A percentile compares a stretch with the other conserved stretches of the same genome.
Conservation (phyloP, 495 filamentous ascomycete species). For the Aspergillus steynii region DNA sequence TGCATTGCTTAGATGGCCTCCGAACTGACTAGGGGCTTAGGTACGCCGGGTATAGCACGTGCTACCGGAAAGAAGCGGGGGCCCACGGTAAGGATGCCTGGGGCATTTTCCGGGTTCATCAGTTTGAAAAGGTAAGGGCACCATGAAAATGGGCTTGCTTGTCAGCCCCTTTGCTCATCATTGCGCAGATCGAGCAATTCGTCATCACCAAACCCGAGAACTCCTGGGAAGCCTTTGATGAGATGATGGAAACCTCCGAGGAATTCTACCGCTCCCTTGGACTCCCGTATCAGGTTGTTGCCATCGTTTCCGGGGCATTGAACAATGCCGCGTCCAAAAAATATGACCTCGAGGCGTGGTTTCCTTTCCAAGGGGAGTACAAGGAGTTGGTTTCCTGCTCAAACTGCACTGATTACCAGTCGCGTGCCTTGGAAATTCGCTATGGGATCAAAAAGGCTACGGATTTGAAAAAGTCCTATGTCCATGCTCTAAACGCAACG, state of each 20-base stretch:
- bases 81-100: constrained; percentile 92
- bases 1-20: not conserved
- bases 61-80: constrained; percentile 93
- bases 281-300: constrained; percentile 85
- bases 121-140: constrained; percentile 82
- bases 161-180: constrained; percentile 8
- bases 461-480: constrained; percentile 84
- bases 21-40: constrained; percentile 28
- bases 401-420: constrained; percentile 96
- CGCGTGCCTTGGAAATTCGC: constrained; percentile 81
- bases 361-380: constrained; percentile 94
- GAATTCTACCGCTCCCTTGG: constrained; percentile 91
- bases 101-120: constrained; percentile 97
- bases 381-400: constrained; percentile 96
- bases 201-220: constrained; percentile 91
- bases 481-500: constrained; percentile 90
- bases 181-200: constrained; percentile 79
- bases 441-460: constrained; percentile 78
- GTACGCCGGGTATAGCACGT: constrained; percentile 92
- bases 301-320: constrained; percentile 91
- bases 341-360: constrained; percentile 96
- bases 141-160: constrained; percentile 4
- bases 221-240: constrained; percentile 89
- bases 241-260: constrained; percentile 87
- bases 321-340: constrained; percentile 96